A percentile compares a stretch with the other conserved stretches of the same genome.
These are phyloP conservation scores for Wickerhamiella azyma DNA, from an alignment of 805 yeast genomes.

Conservation along the genomic window DNA sequence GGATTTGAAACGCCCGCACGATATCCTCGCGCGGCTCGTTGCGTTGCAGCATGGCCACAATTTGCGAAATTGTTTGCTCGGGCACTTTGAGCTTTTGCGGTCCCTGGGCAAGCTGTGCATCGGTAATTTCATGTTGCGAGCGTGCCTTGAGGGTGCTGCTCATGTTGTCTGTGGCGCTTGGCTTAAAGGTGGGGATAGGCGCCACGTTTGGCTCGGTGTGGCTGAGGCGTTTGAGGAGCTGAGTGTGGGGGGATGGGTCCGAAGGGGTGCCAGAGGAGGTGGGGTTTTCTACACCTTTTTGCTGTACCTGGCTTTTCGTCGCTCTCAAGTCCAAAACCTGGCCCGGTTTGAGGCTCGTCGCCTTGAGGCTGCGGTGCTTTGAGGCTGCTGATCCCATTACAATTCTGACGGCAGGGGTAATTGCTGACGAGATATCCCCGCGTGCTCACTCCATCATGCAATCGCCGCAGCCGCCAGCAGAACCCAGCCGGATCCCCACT, in stretches of 20 bases:
- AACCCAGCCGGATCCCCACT: constrained; percentile 13
- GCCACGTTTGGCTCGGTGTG: not conserved
- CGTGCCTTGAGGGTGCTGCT: constrained; percentile 18
- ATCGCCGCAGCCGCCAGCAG: not conserved
- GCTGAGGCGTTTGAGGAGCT: constrained; percentile 2
- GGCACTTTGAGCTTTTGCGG: constrained; percentile 13
- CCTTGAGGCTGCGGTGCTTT: not conserved
- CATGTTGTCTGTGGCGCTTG: constrained; percentile 16
- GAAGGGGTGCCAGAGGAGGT: not conserved
- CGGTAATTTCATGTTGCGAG: constrained; percentile 7
- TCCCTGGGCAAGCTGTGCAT: constrained; percentile 4
- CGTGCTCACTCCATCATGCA: not conserved
- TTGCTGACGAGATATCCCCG: not conserved
- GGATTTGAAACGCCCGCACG: constrained; percentile 13
- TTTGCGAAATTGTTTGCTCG: constrained; percentile 18
- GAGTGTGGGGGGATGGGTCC: not conserved
- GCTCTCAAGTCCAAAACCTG: no score
- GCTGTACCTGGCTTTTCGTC: no score
- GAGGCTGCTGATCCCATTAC: constrained; percentile 10
- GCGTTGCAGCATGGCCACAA: constrained; percentile 15
- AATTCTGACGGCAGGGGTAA: not conserved
- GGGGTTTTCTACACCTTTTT: not conserved
- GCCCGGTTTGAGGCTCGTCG: not conserved
- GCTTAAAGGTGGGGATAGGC: constrained; percentile 8
- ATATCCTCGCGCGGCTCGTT: constrained; percentile 17